These are phyloP conservation scores for Malus hybrid DNA, from an alignment of 331 rosid species.

Conservation along the genomic window DNA sequence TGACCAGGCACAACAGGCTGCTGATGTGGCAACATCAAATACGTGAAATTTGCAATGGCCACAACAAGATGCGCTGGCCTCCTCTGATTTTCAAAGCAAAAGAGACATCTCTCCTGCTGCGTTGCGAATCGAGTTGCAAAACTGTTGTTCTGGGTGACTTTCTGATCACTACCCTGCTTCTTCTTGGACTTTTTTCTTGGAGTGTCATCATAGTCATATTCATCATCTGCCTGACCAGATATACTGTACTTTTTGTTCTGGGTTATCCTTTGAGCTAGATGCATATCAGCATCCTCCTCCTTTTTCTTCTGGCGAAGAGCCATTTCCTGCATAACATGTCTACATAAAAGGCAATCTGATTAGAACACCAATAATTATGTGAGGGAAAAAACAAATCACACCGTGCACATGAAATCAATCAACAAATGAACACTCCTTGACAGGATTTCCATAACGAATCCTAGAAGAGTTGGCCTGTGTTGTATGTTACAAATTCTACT, in stretches of 20 bases:
- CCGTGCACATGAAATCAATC: not conserved
- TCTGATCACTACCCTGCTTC: slow-evolving; percentile 45
- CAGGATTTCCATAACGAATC: not conserved
- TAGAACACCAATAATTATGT: not conserved
- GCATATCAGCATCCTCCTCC: slow-evolving; percentile 75
- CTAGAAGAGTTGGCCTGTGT: not conserved
- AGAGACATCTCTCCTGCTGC: slow-evolving; percentile 73
- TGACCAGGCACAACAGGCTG: slow-evolving; percentile 84
- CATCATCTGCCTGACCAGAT: slow-evolving; percentile 73
- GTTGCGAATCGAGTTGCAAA: slow-evolving; percentile 38
- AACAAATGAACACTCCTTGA: not conserved
- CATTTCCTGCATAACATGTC: slow-evolving; percentile 38
- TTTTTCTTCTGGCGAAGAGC: slow-evolving; percentile 43
- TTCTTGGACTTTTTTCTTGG: slow-evolving; percentile 53
- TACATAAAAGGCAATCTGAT: slow-evolving; percentile 15
- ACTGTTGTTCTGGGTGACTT: slow-evolving; percentile 31
- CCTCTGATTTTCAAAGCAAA: slow-evolving; percentile 71
- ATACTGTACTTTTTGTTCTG: slow-evolving; percentile 62
- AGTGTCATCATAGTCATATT: slow-evolving; percentile 68
- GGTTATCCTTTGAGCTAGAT: slow-evolving; percentile 74
- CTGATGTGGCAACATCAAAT: slow-evolving; percentile 83
- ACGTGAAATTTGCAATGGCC: slow-evolving; percentile 69
- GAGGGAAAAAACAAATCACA: not conserved
- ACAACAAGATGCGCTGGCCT: slow-evolving; percentile 77
- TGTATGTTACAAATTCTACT: not conserved